phyloP scores from a whole-genome alignment of 2,329 filamentous ascomycete genomes.

The Tricladium varicosporioides region DNA sequence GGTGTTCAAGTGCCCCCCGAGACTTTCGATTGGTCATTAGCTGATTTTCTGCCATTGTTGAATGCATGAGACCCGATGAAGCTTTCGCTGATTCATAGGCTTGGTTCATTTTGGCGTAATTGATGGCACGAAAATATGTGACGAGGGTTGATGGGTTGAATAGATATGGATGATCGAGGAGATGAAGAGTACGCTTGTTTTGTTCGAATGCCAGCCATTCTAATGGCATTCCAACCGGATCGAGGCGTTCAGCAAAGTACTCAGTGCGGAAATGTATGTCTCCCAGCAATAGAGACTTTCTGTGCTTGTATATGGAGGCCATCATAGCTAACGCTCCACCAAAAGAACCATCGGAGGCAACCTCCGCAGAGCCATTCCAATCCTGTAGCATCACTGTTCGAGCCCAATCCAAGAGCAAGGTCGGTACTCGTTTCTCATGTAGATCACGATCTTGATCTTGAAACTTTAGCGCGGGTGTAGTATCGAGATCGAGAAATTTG shows the following conservation, averaged over 20 bases:
- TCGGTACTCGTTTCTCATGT: conserved; percentile 57
- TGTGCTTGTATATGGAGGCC: conserved; percentile 63
- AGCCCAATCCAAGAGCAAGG: conserved; percentile 67
- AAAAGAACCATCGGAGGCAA: conserved; percentile 68
- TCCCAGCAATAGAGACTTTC: conserved; percentile 61
- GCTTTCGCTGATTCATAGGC: conserved; percentile 69
- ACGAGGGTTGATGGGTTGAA: conserved; percentile 73
- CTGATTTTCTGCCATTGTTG: conserved; percentile 49
- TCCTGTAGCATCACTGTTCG: conserved; percentile 72
- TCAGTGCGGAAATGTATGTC: conserved; percentile 72
- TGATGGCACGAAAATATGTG: conserved; percentile 83
- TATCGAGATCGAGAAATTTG: conserved; percentile 40
- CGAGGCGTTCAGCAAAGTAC: conserved; percentile 73
- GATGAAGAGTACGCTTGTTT: conserved; percentile 64
- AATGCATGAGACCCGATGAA: conserved; percentile 53
- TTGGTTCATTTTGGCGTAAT: conserved; percentile 81
- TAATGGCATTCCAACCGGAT: conserved; percentile 70
- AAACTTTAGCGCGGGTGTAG: conserved; percentile 43
- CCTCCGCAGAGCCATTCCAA: conserved; percentile 74
- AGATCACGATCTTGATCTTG: conserved; percentile 48
- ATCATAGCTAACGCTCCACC: conserved; percentile 77
- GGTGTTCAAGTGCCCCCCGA: conserved; percentile 58
- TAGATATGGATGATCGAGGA: conserved; percentile 78
- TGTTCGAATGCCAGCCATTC: conserved; percentile 64
- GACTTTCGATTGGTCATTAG: conserved; percentile 57